Evolutionary conservation across 202 grass and related monocot genomes (phyloP), one percentile per base, ranked within the genome.

Genomic region (Dendrocalamus latiflorus): DNA sequence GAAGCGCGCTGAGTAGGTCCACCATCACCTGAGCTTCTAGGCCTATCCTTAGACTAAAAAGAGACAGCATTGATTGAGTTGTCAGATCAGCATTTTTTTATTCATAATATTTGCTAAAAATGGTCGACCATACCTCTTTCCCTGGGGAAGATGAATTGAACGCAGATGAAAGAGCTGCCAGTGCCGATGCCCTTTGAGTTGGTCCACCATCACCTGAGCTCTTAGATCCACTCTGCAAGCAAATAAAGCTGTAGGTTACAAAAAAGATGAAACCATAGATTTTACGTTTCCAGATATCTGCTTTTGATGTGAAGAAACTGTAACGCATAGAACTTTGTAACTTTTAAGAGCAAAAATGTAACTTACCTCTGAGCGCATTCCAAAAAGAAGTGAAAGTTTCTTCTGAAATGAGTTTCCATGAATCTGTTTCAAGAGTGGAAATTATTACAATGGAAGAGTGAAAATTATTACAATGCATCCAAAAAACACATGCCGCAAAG

Each of bases 1-100:
- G 94, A 89, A 70, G 94, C 94, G 18, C 91, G 90, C 70, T 97
- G 94, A 14, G 91, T 97, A 36, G 78, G 89, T 54, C 91, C 94
- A 62, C 86, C 73, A 15, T 94, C 87, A 50, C 81, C 85, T 68
- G 86, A 80, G 59, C 84, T 84, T 81, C 67, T 75, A 63, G 90
- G 64, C 70, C 80, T 87, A 70, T 91, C 89, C 49, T 83, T 93
- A 44, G 84, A 84, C 88, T 90, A 48, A 67, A 51, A 81, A 80
- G 47, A 87, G 53, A 22, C 8, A 14, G 12, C 9, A 64, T 76
- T 39, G 22, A 51, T 65, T 84, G 44, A 12, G 12, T 79, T 80
- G 80, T 67, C 34, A 44, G 60, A 69, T 71, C 9, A 80, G 28
- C 30, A 63, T 37, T 51, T 62, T 49, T 44, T 68, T 30, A 12